Conservation (phyloP, 495 filamentous ascomycete genomes). For the Talaromyces stipitatus region DNA sequence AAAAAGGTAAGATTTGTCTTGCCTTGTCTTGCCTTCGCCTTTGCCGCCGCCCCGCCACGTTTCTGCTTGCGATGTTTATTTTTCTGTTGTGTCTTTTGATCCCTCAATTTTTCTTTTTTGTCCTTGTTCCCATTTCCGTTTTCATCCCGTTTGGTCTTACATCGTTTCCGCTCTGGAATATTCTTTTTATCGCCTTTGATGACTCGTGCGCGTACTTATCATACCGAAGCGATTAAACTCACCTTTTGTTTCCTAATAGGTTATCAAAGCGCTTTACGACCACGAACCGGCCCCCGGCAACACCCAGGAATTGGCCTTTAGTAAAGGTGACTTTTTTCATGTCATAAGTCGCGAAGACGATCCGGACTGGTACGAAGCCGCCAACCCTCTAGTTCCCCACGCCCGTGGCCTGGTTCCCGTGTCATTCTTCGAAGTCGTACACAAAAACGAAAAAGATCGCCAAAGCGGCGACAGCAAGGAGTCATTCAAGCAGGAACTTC, state of each 20-base stretch:
- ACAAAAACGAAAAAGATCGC: slow-evolving; percentile 83
- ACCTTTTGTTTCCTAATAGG: slow-evolving; percentile 41
- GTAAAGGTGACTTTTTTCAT: slow-evolving; percentile 95
- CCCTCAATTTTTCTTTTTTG: slow-evolving; percentile 3
- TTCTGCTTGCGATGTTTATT: slow-evolving; percentile 6
- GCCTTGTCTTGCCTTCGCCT: slow-evolving; percentile 8
- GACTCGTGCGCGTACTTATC: background rate
- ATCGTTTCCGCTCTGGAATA: background rate
- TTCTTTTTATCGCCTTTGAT: background rate
- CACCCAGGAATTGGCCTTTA: slow-evolving; percentile 77
- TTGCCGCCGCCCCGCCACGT: slow-evolving; percentile 3
- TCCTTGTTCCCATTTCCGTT: slow-evolving; percentile 8
- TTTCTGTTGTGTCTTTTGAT: background rate
- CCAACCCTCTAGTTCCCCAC: slow-evolving; percentile 84
- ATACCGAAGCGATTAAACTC: background rate
- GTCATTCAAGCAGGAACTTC: slow-evolving; percentile 48
- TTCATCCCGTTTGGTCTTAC: background rate
- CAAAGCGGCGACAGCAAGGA: slow-evolving; percentile 59
- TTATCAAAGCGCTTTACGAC: slow-evolving; percentile 94
- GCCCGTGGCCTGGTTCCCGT: slow-evolving; percentile 90
- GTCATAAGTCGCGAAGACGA: slow-evolving; percentile 96
- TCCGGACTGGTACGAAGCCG: slow-evolving; percentile 94
- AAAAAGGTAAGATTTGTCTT: slow-evolving; percentile 71
- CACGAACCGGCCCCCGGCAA: slow-evolving; percentile 64
- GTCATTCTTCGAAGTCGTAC: slow-evolving; percentile 82